phyloP scores from a whole-genome alignment of 2,329 filamentous ascomycete genomes.

The Xylaria sp. region DNA sequence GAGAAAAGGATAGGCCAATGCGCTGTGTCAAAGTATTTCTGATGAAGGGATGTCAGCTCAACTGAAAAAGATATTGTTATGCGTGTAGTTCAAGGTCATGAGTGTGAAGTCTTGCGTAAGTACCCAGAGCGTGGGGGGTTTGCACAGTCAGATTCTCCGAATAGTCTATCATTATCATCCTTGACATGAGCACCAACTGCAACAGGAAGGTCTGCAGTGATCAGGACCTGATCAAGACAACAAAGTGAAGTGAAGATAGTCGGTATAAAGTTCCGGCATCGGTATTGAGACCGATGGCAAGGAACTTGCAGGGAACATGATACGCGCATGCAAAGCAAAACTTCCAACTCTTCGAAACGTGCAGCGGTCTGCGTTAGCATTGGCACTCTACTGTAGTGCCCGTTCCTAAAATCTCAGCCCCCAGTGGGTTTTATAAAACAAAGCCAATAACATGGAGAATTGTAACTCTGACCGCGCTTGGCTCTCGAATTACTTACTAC shows the following conservation, averaged over 20 bases:
- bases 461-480: slow-evolving; percentile 7
- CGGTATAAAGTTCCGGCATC: neutral
- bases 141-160: slow-evolving; percentile 23
- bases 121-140: slow-evolving; percentile 31
- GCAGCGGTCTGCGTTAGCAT: slow-evolving; percentile 16
- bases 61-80: neutral
- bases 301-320: slow-evolving; percentile 1
- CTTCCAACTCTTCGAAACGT: slow-evolving; percentile 6
- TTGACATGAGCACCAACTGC: slow-evolving; percentile 26
- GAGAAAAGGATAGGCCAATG: neutral
- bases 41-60: neutral
- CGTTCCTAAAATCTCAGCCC: slow-evolving; percentile 8
- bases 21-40: slow-evolving; percentile 1
- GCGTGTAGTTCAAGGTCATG: slow-evolving; percentile 12
- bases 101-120: slow-evolving; percentile 19
- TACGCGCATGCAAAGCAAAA: slow-evolving; percentile 5
- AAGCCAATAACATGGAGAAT: slow-evolving; percentile 14
- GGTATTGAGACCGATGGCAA: slow-evolving; percentile 10
- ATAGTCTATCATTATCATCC: slow-evolving; percentile 22
- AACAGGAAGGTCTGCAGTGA: slow-evolving; percentile 32
- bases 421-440: slow-evolving; percentile 11
- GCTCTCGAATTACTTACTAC: slow-evolving; percentile 33
- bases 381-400: slow-evolving; percentile 1
- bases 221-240: slow-evolving; percentile 14
- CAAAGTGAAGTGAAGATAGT: neutral